phyloP scores from a whole-genome alignment of 2,329 filamentous ascomycete genomes.

The Phialemonium atrogriseum region DNA sequence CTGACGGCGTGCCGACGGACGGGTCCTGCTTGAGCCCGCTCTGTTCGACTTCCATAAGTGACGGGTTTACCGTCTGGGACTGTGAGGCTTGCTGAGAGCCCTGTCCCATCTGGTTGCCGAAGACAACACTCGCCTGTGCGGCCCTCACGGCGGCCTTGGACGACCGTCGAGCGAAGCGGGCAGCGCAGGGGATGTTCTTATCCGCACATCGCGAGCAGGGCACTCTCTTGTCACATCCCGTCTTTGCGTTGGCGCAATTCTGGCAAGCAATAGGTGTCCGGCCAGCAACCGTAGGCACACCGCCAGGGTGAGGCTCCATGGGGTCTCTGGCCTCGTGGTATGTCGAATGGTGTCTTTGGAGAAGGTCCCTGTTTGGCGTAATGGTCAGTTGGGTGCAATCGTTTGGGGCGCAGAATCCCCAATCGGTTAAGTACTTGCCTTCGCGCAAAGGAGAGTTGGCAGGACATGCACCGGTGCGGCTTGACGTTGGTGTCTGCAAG shows the following conservation, averaged over 20 bases:
- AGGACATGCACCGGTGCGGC: constrained; percentile 39
- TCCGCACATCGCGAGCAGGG: constrained; percentile 41
- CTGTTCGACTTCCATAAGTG: constrained; percentile 28
- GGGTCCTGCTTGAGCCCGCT: constrained; percentile 16
- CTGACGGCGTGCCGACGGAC: constrained; percentile 16
- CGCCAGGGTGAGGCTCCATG: constrained; percentile 33
- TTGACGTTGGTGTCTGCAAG: constrained; percentile 45
- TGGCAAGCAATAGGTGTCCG: constrained; percentile 39
- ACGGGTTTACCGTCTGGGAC: constrained; percentile 20
- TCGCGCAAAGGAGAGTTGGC: constrained; percentile 40
- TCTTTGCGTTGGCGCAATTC: constrained; percentile 42
- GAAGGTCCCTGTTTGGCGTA: constrained; percentile 31
- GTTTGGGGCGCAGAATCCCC: background rate
- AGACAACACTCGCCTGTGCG: constrained; percentile 29
- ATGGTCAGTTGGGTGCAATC: constrained; percentile 6
- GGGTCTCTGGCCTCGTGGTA: constrained; percentile 42
- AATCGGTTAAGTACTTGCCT: constrained; percentile 24
- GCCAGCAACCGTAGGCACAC: constrained; percentile 32
- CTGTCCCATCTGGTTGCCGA: constrained; percentile 17
- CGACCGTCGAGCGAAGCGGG: constrained; percentile 41
- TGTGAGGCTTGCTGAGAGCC: constrained; percentile 15
- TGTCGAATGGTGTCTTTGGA: constrained; percentile 41
- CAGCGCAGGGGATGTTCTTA: constrained; percentile 38
- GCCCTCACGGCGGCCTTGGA: constrained; percentile 37
- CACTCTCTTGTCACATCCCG: constrained; percentile 40